A percentile compares a stretch with the other conserved stretches of the same genome.
Evolutionary conservation across 2,329 filamentous ascomycete species (phyloP).

Genomic region (Penicillium sp.): DNA sequence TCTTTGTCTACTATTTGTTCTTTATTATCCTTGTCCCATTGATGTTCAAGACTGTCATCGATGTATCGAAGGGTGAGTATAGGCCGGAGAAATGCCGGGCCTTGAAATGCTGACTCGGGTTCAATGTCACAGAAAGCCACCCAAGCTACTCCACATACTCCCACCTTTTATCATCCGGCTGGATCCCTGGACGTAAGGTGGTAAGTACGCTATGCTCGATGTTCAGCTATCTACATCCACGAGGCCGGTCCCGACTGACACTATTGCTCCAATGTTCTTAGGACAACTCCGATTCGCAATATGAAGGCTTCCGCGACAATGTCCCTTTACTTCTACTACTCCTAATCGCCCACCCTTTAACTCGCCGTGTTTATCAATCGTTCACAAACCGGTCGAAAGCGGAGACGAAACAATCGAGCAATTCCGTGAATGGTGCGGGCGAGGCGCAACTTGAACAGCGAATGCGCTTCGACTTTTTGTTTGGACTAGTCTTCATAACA

Average conservation of each 20-base stretch:
- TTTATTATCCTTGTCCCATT: constrained; percentile 67
- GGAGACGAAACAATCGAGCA: constrained; percentile 19
- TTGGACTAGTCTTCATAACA: constrained; percentile 74
- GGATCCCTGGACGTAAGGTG: constrained; percentile 89
- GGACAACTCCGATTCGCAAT: constrained; percentile 90
- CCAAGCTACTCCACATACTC: constrained; percentile 76
- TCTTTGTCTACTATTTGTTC: constrained; percentile 73
- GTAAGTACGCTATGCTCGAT: constrained; percentile 49
- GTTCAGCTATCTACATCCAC: too few relatives aligned
- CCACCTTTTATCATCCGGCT: constrained; percentile 70
- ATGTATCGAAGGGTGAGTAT: constrained; percentile 74
- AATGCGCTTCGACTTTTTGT: constrained; percentile 76
- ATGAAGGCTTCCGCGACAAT: constrained; percentile 79
- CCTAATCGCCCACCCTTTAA: constrained; percentile 72
- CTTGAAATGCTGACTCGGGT: constrained; percentile 14
- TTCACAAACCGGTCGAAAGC: constrained; percentile 46
- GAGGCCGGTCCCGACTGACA: constrained; percentile 10
- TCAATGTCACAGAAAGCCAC: constrained; percentile 62
- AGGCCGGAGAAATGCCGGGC: neutral
- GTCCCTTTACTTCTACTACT: constrained; percentile 75
- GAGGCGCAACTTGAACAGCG: constrained; percentile 65
- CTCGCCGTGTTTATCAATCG: constrained; percentile 69
- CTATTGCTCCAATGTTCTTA: constrained; percentile 37
- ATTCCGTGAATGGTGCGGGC: constrained; percentile 37
- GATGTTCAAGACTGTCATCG: constrained; percentile 89